phyloP scores from a whole-genome alignment of 2,329 filamentous ascomycete species.

The Xylariales sp. region DNA sequence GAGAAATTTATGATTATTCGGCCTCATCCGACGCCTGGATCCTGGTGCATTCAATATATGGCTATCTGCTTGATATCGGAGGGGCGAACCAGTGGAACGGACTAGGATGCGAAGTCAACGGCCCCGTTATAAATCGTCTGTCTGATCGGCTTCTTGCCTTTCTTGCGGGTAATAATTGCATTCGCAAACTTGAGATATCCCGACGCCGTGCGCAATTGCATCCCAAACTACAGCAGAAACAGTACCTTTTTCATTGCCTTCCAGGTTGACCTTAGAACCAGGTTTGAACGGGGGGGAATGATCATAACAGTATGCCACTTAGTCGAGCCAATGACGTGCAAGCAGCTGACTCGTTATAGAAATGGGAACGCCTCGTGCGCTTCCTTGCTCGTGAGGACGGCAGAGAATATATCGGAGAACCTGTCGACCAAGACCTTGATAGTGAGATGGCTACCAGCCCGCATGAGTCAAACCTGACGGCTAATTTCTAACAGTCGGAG shows the following conservation, averaged over 20 bases:
- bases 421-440: slow-evolving; percentile 7
- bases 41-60: too few relatives aligned
- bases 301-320: neutral
- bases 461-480: neutral
- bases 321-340: neutral
- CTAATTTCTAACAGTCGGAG: slow-evolving; percentile 8
- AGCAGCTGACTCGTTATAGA: slow-evolving; percentile 3
- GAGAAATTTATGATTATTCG: too few relatives aligned
- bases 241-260: neutral
- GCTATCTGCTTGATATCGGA: too few relatives aligned
- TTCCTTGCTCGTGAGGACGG: slow-evolving; percentile 10
- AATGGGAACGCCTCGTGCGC: slow-evolving; percentile 11
- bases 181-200: too few relatives aligned
- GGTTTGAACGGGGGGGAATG: neutral
- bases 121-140: too few relatives aligned
- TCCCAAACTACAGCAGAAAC: neutral
- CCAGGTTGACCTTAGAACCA: neutral
- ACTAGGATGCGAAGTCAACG: too few relatives aligned
- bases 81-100: too few relatives aligned
- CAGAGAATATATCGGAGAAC: slow-evolving; percentile 9
- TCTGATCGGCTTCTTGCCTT: too few relatives aligned
- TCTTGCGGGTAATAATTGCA: too few relatives aligned
- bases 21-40: too few relatives aligned
- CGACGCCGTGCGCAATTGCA: too few relatives aligned
- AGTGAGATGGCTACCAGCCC: neutral